Percentiles rank a stretch among this genome's conserved stretches.
Evolutionary conservation across 306 rosid genomes (phyloP).

Genomic region (Casuarina cunninghamiana): DNA sequence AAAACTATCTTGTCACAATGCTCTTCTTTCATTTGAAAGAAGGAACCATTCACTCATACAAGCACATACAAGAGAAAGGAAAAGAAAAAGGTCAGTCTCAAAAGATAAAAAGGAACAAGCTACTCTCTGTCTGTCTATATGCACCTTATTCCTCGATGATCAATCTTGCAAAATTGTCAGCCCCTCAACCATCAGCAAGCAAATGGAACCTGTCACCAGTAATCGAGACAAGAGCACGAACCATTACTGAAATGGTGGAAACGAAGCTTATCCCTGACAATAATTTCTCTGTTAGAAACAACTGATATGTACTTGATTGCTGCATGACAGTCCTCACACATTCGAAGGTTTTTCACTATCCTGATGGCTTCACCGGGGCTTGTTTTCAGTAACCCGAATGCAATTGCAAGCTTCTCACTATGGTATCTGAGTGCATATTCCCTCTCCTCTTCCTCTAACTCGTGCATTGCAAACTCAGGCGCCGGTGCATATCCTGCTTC

Average conservation of each 20-base stretch:
- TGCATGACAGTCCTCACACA: slow-evolving; percentile 91
- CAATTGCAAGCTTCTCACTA: slow-evolving; percentile 90
- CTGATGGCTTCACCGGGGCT: slow-evolving; percentile 49
- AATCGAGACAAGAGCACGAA: slow-evolving; percentile 73
- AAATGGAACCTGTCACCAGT: slow-evolving; percentile 55
- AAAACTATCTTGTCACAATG: neutral
- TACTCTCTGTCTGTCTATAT: neutral
- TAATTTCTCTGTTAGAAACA: slow-evolving; percentile 63
- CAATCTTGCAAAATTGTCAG: slow-evolving; percentile 16
- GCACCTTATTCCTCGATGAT: slow-evolving; percentile 4
- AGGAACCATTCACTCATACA: neutral
- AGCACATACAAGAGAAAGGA: neutral
- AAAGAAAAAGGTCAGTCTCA: neutral
- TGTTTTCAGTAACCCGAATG: slow-evolving; percentile 77
- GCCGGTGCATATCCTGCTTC: slow-evolving; percentile 64
- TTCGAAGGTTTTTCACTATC: slow-evolving; percentile 83
- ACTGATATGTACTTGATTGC: slow-evolving; percentile 72
- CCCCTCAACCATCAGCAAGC: slow-evolving; percentile 10
- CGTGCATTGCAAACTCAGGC: slow-evolving; percentile 69
- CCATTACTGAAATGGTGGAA: slow-evolving; percentile 85
- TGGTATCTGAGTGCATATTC: slow-evolving; percentile 90
- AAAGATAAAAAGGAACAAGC: neutral
- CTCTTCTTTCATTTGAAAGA: neutral
- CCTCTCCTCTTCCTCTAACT: slow-evolving; percentile 88
- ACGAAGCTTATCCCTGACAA: slow-evolving; percentile 79